Conservation (phyloP, 495 filamentous ascomycete species). For the Polyplosphaeria fusca region DNA sequence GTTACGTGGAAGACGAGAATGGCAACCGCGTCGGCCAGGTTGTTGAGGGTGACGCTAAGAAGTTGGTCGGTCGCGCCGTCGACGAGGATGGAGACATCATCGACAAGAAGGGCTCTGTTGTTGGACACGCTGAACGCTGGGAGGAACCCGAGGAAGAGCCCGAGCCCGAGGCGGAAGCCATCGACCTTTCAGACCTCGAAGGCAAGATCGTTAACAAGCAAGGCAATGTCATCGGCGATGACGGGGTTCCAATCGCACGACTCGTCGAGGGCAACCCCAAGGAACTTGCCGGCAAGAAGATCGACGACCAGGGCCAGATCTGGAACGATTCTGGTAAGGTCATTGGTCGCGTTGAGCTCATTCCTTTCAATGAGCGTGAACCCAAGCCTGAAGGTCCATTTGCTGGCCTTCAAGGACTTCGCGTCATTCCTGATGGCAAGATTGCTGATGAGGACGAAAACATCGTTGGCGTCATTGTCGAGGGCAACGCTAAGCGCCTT, state of each 20-base stretch:
- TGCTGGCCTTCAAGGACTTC: constrained; percentile 66
- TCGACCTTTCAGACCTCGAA: constrained; percentile 61
- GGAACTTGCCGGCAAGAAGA: constrained; percentile 64
- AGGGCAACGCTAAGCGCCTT: constrained; percentile 71
- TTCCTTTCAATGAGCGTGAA: constrained; percentile 69
- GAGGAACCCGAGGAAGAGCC: constrained; percentile 50
- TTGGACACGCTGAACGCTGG: constrained; percentile 60
- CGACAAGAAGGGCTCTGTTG: constrained; percentile 59
- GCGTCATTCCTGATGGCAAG: constrained; percentile 66
- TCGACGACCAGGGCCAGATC: constrained; percentile 70
- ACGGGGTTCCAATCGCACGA: constrained; percentile 68
- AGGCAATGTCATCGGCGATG: constrained; percentile 68
- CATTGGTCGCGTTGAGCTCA: constrained; percentile 69
- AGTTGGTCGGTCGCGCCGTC: constrained; percentile 58
- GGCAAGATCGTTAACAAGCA: constrained; percentile 73
- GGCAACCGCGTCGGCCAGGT: constrained; percentile 57
- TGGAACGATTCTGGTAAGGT: constrained; percentile 71
- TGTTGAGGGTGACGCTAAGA: constrained; percentile 61
- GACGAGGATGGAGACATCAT: constrained; percentile 65
- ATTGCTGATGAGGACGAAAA: constrained; percentile 67
- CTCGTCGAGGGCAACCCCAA: constrained; percentile 66
- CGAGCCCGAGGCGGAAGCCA: constrained; percentile 34
- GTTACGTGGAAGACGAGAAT: constrained; percentile 59
- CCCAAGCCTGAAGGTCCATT: constrained; percentile 70
- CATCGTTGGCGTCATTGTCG: constrained; percentile 67